Evolutionary conservation across 2,329 filamentous ascomycete genomes (phyloP), one percentile per base, ranked within the genome.

Genomic region (Ceratocystis harringtonii): DNA sequence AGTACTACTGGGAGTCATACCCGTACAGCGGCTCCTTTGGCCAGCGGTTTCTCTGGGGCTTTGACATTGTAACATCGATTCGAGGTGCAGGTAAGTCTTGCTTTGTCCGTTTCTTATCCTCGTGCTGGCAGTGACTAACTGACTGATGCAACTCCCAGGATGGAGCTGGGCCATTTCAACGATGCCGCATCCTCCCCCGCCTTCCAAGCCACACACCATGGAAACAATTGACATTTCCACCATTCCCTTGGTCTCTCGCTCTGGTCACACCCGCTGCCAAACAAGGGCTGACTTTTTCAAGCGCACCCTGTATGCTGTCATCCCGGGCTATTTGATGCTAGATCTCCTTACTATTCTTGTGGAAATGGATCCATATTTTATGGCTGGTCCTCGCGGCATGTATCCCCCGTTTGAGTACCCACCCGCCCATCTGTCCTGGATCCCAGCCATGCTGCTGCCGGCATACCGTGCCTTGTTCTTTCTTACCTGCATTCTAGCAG

Each of bases 331-430:
- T 72, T 69, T 94, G 12, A 68, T 82, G 6, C 76, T 96, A 7
- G 92, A 96, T 73, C 66, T 84, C 5, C 74, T 89, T 63, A 80
- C 85, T 1, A 68, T 84, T 68, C 85, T 90, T 77, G 84, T 86
- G 69, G 60, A 68, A 58, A 81, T 83, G 64, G 92, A 97, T 70
- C 85, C 87, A 0, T 95, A 92, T 76, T 95, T 92, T 74, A 71
- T 84, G 66, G 72, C 82, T 28, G 80, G 83, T 0, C 75, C 76
- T 1, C 71, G 75, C 3, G 66, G 36, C 17, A 22, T 55, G 41
- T 41, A 60, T 2, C 28, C 63, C 5, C 66, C 66, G 6, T 63
- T 65, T 8, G 60, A 63, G 12, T 75, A 77, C 64, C 71, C 73
- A 66, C 74, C 85, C 67, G 63, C 76, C 71, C 70, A 80, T 73